These are phyloP conservation scores for Elongisporangium anandrum DNA, from an alignment of 352 stramenopile genomes.

Conservation along the genomic window DNA sequence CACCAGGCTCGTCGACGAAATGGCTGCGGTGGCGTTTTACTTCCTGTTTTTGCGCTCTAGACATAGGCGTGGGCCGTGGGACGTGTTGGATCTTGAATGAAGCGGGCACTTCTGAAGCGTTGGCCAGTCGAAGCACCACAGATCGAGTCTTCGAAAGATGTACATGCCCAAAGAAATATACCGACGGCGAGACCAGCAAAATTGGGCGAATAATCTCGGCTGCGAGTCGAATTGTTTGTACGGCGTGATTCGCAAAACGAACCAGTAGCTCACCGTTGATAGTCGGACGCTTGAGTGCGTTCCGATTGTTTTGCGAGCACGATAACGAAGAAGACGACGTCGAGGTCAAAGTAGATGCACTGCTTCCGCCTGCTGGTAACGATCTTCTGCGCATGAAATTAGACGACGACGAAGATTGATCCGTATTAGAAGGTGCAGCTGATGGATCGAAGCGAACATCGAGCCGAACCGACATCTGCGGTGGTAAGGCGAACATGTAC, in stretches of 20 bases:
- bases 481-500: conserved; percentile 64
- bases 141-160: conserved; percentile 38
- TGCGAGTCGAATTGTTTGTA: conserved; percentile 52
- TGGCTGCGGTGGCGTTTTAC: conserved; percentile 42
- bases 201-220: conserved; percentile 43
- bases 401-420: neutral
- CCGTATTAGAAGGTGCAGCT: neutral
- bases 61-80: conserved; percentile 40
- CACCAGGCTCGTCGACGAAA: conserved; percentile 46
- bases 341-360: neutral
- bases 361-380: neutral
- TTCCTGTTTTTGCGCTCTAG: conserved; percentile 54
- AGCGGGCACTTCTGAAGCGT: conserved; percentile 58
- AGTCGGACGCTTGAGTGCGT: conserved; percentile 8
- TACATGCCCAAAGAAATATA: conserved; percentile 63
- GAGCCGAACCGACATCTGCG: conserved; percentile 63
- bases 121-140: conserved; percentile 48
- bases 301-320: conserved; percentile 4
- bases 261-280: conserved; percentile 53
- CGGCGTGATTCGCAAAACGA: conserved; percentile 59
- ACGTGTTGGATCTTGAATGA: conserved; percentile 55
- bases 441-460: conserved; percentile 53
- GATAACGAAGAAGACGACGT: neutral
- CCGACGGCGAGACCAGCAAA: conserved; percentile 57
- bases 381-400: neutral